phyloP scores from a whole-genome alignment of 164 flowering plant species.

The Vitis cinerea region DNA sequence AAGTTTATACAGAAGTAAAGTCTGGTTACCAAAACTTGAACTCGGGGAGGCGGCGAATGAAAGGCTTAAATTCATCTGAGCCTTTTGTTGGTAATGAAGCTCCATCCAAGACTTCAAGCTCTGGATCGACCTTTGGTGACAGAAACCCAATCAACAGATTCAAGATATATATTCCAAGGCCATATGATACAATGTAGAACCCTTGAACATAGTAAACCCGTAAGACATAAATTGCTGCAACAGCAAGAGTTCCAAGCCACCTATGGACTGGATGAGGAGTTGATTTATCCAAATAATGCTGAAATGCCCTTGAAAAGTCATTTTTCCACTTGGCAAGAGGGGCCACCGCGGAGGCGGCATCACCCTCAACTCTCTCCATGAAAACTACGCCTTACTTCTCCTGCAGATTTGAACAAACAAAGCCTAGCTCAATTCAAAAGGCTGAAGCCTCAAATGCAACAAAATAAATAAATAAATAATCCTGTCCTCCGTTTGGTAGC shows the following conservation, averaged over 20 bases:
- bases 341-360: conserved; percentile 26
- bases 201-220: conserved; percentile 75
- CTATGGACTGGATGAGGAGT: conserved; percentile 65
- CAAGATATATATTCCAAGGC: conserved; percentile 72
- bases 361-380: conserved; percentile 51
- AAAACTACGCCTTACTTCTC: conserved; percentile 1
- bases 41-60: conserved; percentile 89
- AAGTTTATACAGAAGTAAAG: not conserved
- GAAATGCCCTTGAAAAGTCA: conserved; percentile 63
- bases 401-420: conserved; percentile 10
- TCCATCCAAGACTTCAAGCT: conserved; percentile 66
- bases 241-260: conserved; percentile 73
- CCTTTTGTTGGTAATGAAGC: conserved; percentile 77
- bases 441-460: not conserved
- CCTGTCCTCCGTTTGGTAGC: no score
- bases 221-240: conserved; percentile 51
- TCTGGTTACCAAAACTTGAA: conserved; percentile 81
- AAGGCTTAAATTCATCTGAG: conserved; percentile 86
- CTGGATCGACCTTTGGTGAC: conserved; percentile 83
- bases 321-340: conserved; percentile 65
- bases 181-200: conserved; percentile 75
- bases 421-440: not conserved
- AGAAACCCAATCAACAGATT: conserved; percentile 84
- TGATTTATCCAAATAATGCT: conserved; percentile 70
- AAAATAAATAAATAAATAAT: not conserved